phyloP scores from a whole-genome alignment of 192 early-diverging fungal species.

The Helicostylum pulchrum region DNA sequence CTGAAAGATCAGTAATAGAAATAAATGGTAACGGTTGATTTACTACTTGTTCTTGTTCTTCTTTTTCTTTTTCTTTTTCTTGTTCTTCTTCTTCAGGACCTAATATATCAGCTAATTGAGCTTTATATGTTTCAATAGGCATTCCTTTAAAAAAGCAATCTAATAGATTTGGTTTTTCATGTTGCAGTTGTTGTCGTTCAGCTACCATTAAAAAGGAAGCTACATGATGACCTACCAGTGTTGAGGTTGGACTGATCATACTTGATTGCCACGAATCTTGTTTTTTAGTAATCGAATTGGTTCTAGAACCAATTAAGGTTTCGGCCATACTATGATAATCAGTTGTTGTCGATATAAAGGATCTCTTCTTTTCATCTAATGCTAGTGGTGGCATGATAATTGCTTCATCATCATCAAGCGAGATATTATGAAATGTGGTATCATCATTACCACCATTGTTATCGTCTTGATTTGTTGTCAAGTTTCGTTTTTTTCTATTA shows the following conservation, averaged over 20 bases:
- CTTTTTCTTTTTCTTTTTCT: not conserved
- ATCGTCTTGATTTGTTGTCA: not conserved
- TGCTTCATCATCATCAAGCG: too few relatives aligned
- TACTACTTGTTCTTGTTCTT: not conserved
- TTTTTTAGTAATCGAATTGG: too few relatives aligned
- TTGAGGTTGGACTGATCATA: too few relatives aligned
- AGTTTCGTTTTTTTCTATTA: not conserved
- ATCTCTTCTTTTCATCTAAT: too few relatives aligned
- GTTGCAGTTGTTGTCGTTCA: slow-evolving; percentile 6
- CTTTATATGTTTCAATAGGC: slow-evolving; percentile 10
- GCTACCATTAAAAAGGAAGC: slow-evolving; percentile 7
- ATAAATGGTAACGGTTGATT: too few relatives aligned
- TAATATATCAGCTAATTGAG: slow-evolving; percentile 5
- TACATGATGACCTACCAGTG: too few relatives aligned
- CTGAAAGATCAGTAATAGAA: not conserved
- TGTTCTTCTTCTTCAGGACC: not conserved
- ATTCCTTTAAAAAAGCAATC: slow-evolving; percentile 4
- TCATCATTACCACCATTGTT: not conserved
- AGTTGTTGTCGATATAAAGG: too few relatives aligned
- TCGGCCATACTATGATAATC: not conserved
- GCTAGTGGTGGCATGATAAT: too few relatives aligned
- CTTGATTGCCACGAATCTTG: too few relatives aligned
- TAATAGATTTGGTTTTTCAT: slow-evolving; percentile 6
- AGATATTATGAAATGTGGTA: too few relatives aligned
- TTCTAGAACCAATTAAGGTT: slow-evolving; percentile 13